These are phyloP conservation scores for Nicotiana obtusifolia DNA, from an alignment of 257 asterid species.

Conservation along the genomic window DNA sequence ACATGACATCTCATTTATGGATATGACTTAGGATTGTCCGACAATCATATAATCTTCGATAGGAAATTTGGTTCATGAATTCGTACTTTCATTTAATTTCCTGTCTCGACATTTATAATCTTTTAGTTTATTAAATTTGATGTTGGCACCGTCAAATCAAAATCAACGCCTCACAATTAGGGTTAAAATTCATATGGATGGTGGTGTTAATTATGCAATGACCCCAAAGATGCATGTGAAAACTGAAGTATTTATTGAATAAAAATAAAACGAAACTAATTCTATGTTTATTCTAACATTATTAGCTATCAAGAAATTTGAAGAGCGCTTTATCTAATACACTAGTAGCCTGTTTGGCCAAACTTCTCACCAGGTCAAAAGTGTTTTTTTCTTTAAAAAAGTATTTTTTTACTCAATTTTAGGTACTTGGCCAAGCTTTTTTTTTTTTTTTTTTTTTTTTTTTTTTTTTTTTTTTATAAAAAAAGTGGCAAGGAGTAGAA, in stretches of 20 bases:
- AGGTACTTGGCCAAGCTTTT: too few relatives aligned
- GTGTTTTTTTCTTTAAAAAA: too few relatives aligned
- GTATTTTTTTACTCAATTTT: too few relatives aligned
- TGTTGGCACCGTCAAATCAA: not conserved
- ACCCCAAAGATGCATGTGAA: not conserved
- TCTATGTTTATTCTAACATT: not conserved
- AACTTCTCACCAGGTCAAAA: too few relatives aligned
- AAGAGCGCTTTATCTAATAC: not conserved
- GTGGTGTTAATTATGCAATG: not conserved
- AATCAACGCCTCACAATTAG: not conserved
- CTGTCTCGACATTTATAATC: not conserved
- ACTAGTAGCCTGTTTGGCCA: too few relatives aligned
- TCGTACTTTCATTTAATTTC: not conserved
- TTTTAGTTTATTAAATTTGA: not conserved
- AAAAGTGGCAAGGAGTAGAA: too few relatives aligned
- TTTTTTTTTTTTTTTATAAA: too few relatives aligned
- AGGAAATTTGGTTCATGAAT: not conserved
- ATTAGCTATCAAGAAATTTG: not conserved
- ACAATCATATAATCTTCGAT: not conserved
- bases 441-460: too few relatives aligned
- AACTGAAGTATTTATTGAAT: not conserved
- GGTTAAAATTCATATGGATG: not conserved
- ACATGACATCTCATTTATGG: constrained; percentile 5
- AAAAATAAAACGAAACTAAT: not conserved
- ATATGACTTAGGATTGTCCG: not conserved